Base-by-base conservation (phyloP, 2,329 filamentous ascomycete species). In the Verticillium longisporum region DNA sequence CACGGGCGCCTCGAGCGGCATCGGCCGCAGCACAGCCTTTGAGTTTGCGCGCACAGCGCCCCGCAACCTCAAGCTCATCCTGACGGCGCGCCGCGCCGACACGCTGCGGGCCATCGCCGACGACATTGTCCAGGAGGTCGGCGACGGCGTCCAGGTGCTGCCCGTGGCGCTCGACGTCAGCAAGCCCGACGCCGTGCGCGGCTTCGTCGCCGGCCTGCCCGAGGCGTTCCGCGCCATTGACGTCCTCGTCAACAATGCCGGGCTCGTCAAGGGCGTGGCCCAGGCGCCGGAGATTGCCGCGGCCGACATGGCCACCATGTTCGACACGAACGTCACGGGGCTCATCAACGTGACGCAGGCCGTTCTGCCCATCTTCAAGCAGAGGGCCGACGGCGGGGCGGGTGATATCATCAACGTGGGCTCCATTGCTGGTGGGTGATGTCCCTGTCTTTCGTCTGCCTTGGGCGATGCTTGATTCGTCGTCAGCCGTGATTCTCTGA, bases 291-390 rank as follows among this genome's bases (percentile, higher is more conserved):
- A 91, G 50, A 97, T 99, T 72, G 83, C 81, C 15, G 83, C 90
- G 69, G 87, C 88, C 62, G 94, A 99, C 77, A 89, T 97, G 68
- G 82, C 89, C 68, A 71, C 88, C 73, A 97, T 98, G 92, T 91
- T 97, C 72, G 78, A 84, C 56, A 98, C 95, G 62, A 99, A 99
- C 73, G 93, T 98, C 59, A 95, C 90, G 1, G 95, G 95, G 33
- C 82, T 99, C 37, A 95, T 99, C 79, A 91, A 94, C 80, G 91
- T 98, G 89, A 98, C 95, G 0, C 95, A 99, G 80, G 91, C 91
- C 55, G 81, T 97, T 53, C 76, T 98, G 18, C 87, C 90, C 59
- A 87, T 92, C 72, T 96, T 93, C 82, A 89, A 92, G 75, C 80
- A 84, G 68, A 90, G 83, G 74, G 85, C 77, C 71, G 83, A 94